phyloP scores from a whole-genome alignment of 768 basidiomycete species.

The Leccinum aurantiacum region DNA sequence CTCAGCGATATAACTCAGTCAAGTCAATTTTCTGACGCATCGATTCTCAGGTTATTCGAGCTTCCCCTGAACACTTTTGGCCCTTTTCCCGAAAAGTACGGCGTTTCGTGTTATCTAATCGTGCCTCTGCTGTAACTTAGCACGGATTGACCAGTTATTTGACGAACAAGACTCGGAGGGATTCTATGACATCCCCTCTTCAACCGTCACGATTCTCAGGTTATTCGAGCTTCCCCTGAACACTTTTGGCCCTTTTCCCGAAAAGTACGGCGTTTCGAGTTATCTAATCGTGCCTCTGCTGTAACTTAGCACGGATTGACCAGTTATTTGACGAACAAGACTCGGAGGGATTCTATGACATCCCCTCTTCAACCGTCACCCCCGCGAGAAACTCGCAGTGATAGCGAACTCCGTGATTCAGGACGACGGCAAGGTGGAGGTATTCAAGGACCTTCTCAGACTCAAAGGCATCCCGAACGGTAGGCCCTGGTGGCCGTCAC shows the following conservation, averaged over 20 bases:
- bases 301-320: background rate
- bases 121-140: background rate
- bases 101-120: background rate
- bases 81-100: slow-evolving; percentile 64
- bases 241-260: slow-evolving; percentile 79
- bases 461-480: slow-evolving; percentile 71
- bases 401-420: slow-evolving; percentile 58
- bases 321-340: no score
- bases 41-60: slow-evolving; percentile 55
- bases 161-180: slow-evolving; percentile 55
- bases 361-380: slow-evolving; percentile 63
- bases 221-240: slow-evolving; percentile 67
- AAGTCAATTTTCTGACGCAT: background rate
- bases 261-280: slow-evolving; percentile 41
- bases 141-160: slow-evolving; percentile 56
- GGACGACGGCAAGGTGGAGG: slow-evolving; percentile 41
- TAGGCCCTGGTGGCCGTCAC: slow-evolving; percentile 66
- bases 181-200: slow-evolving; percentile 83
- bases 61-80: slow-evolving; percentile 81
- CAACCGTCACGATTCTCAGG: slow-evolving; percentile 48
- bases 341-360: slow-evolving; percentile 16
- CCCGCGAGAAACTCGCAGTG: slow-evolving; percentile 70
- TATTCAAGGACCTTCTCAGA: slow-evolving; percentile 51
- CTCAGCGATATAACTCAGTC: background rate
- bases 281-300: background rate